Conservation (phyloP, 2,329 filamentous ascomycete genomes). For the Ophiostoma populinum region DNA sequence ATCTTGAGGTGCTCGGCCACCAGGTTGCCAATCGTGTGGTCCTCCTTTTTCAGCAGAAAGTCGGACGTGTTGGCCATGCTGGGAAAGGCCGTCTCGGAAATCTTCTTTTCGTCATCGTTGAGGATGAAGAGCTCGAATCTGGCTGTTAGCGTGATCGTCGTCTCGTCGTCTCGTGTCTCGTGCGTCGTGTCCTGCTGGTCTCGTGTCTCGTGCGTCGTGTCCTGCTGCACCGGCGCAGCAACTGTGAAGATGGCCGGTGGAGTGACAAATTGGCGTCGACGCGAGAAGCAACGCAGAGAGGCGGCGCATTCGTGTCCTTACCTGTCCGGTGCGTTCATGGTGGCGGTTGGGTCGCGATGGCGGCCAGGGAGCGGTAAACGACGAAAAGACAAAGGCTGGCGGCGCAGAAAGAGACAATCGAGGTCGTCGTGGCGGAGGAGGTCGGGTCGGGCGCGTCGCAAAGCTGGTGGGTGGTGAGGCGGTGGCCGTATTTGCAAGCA, state of each 20-base stretch:
- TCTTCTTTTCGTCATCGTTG: slow-evolving; percentile 78
- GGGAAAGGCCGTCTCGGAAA: slow-evolving; percentile 73
- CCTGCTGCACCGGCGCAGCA: background rate
- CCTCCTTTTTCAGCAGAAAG: slow-evolving; percentile 91
- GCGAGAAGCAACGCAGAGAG: background rate
- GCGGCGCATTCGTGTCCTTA: slow-evolving; percentile 18
- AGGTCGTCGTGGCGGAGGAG: no score
- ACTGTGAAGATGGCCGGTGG: background rate
- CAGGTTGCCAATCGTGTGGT: slow-evolving; percentile 88
- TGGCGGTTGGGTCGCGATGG: slow-evolving; percentile 13
- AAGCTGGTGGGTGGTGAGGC: no score
- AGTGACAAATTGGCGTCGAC: background rate
- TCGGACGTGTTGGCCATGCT: slow-evolving; percentile 89
- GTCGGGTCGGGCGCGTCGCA: no score
- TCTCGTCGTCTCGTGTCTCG: background rate
- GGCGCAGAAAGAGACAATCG: no score
- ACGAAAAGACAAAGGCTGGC: no score
- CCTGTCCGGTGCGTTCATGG: slow-evolving; percentile 41
- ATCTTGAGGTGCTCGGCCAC: slow-evolving; percentile 72
- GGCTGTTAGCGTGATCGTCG: slow-evolving; percentile 1
- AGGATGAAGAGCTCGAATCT: slow-evolving; percentile 94
- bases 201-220: background rate
- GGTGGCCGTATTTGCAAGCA: no score
- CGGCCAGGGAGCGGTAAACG: no score
- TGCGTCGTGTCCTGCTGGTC: background rate